Evolutionary conservation across 208 protist genomes (phyloP), one percentile per base, ranked within the genome.

Genomic region (Vickermania spadyakhi): DNA sequence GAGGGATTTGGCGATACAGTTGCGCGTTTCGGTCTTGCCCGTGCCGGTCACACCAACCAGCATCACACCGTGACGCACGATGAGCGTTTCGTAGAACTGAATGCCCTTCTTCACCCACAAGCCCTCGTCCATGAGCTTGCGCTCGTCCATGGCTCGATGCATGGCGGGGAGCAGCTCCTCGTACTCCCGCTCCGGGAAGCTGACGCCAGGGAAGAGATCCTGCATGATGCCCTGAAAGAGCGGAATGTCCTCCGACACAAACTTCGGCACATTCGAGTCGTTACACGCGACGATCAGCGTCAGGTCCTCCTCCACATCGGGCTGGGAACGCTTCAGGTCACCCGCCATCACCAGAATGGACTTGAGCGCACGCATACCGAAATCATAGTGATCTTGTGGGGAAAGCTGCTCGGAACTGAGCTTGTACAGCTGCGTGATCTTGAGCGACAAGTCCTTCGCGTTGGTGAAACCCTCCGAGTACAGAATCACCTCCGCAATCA

Each of bases 191-290:
- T 93, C 81, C 1, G 97, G 97, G 55, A 99, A 94, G 28, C 79
- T 72, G 1, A 97, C 75, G 54, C 95, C 96, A n/a, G 98, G 98
- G 76, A 99, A 99, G 11, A 99, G 81, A 72, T 99, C 98, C 52
- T 88, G 79, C 73, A 99, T 95, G 75, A 99, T 99, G 57, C 90
- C 97, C 22, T 90, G 77, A 72, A 99, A 99, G 14, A 99, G 91
- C 13, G 95, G 88, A 28, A 99, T 76, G 68, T 99, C 98, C 61
- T 99, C 93, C 2, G 95, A 86, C 4, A 99, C 91, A 66, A 99
- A 99, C 81, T 99, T 99, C n/a, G 98, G 97, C 52, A 99, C 76
- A 82, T 99, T 99, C 1, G 86, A 90, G 81, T 99, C 97, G 73
- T 90, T 96, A 81, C 98, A 97, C 3, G 97, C 96, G 22, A 97